Percentiles rank a stretch among this genome's conserved stretches.
Conservation (phyloP, 495 filamentous ascomycete species). For the Podospora conica region DNA sequence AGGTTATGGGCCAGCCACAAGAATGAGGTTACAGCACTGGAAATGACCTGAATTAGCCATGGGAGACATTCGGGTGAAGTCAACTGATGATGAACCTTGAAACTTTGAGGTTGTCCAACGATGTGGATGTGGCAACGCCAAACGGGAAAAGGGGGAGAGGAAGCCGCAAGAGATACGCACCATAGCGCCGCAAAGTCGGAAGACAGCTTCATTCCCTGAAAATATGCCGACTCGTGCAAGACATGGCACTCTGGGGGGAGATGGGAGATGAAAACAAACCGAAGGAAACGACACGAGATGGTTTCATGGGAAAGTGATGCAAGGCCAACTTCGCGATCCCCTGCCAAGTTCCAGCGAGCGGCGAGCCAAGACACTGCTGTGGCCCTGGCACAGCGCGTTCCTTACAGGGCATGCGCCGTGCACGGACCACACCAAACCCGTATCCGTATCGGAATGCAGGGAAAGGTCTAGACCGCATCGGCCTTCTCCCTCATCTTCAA, state of each 20-base stretch:
- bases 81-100: too few species aligned
- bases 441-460: neutral
- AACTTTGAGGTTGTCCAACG: too few species aligned
- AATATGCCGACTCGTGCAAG: neutral
- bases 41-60: neutral
- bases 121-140: too few species aligned
- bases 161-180: neutral
- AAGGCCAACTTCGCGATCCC: neutral
- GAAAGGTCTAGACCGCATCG: neutral
- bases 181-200: neutral
- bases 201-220: neutral
- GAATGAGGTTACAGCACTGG: constrained; percentile 40
- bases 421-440: neutral
- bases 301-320: neutral
- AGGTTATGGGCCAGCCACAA: constrained; percentile 38
- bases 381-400: neutral
- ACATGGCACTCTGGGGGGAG: neutral
- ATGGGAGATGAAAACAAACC: too few species aligned
- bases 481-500: neutral
- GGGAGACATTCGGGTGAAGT: neutral
- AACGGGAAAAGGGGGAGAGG: neutral
- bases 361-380: too few species aligned
- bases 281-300: neutral
- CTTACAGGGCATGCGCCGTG: neutral
- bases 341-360: neutral